A percentile compares a stretch with the other conserved stretches of the same genome.
These are phyloP conservation scores for Neurospora sp. DNA, from an alignment of 495 filamentous ascomycete genomes.

Conservation along the genomic window DNA sequence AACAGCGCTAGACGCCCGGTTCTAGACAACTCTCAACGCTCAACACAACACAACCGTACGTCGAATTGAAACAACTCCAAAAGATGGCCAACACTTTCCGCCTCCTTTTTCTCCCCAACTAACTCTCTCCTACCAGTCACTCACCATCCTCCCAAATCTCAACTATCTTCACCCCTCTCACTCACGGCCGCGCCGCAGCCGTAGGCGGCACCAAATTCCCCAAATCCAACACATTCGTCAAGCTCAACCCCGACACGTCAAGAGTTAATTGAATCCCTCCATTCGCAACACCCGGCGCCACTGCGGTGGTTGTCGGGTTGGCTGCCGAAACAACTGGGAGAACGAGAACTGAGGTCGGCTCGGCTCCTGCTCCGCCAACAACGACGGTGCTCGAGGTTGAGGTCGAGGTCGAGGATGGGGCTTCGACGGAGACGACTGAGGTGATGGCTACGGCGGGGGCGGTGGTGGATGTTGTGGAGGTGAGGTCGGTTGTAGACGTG, in stretches of 20 bases:
- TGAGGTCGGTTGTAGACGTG: constrained; percentile 4
- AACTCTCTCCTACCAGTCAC: neutral
- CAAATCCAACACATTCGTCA: constrained; percentile 24
- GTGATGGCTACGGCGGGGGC: constrained; percentile 1
- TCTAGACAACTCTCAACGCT: neutral
- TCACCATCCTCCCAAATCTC: neutral
- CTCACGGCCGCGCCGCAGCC: neutral
- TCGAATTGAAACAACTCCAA: neutral
- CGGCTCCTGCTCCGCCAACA: neutral
- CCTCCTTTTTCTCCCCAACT: neutral
- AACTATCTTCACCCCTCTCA: neutral
- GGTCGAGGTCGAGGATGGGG: constrained; percentile 12
- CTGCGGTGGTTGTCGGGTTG: neutral
- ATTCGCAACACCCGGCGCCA: constrained; percentile 3
- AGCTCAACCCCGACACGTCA: constrained; percentile 22
- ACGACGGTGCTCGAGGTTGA: neutral
- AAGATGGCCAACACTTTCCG: neutral
- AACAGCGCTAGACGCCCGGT: neutral
- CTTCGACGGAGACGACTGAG: constrained; percentile 2
- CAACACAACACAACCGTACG: neutral
- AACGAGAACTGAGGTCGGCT: constrained; percentile 16
- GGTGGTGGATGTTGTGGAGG: neutral
- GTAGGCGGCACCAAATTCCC: constrained; percentile 24
- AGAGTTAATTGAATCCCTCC: constrained; percentile 11
- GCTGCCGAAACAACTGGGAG: constrained; percentile 1